phyloP scores from a whole-genome alignment of 2,329 filamentous ascomycete genomes.

The Chalaropsis thielavioides region DNA sequence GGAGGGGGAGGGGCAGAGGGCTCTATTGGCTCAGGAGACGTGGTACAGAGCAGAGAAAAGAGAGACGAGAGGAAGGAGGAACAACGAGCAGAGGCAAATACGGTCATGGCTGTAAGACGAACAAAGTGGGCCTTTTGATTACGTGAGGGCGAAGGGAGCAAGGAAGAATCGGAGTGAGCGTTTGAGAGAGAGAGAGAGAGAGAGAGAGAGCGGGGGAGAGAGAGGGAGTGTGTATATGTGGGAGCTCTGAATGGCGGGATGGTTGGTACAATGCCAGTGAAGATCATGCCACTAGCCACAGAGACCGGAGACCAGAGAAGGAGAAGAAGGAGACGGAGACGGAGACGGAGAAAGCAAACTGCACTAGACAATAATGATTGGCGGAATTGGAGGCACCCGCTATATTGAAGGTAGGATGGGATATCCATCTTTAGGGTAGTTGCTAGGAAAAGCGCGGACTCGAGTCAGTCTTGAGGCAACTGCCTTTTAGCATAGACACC shows the following conservation, averaged over 20 bases:
- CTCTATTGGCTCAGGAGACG: neutral
- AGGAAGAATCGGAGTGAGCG: neutral
- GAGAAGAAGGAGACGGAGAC: no score
- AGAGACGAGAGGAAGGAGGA: neutral
- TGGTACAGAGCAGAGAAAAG: neutral
- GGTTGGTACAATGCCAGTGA: neutral
- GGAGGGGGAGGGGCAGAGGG: neutral
- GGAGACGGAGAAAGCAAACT: neutral
- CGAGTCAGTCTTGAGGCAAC: neutral
- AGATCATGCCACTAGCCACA: neutral
- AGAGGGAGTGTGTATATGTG: neutral
- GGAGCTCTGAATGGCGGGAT: neutral
- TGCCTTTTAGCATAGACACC: no score
- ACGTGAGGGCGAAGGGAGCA: conserved; percentile 3
- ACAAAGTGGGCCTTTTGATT: neutral
- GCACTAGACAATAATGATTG: no score
- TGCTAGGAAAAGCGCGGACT: neutral
- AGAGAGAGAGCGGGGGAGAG: neutral
- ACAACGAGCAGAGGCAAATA: neutral
- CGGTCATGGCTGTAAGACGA: neutral
- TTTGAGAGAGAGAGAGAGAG: neutral
- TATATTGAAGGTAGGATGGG: no score
- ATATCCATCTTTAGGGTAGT: no score
- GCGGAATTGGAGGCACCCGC: no score
- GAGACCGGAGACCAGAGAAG: neutral